phyloP scores from a whole-genome alignment of 2,329 filamentous ascomycete species.

The Pseudogymnoascus sp. region DNA sequence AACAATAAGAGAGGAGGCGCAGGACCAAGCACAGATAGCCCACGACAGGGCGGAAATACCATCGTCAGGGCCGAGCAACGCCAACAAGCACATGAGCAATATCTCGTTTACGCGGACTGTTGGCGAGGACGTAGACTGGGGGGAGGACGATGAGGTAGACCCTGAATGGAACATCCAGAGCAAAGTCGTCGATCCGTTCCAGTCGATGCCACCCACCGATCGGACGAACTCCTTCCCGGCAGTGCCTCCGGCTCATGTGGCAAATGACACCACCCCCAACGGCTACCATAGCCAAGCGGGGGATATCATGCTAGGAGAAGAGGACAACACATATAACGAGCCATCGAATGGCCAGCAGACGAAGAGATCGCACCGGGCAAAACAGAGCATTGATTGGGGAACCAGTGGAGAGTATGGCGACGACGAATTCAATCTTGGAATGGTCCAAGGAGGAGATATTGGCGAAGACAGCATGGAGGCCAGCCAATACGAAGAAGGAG shows the following conservation, averaged over 20 bases:
- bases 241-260: conserved; percentile 40
- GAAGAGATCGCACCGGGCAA: background rate
- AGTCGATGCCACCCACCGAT: conserved; percentile 50
- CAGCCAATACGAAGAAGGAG: conserved; percentile 54
- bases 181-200: conserved; percentile 50
- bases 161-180: conserved; percentile 48
- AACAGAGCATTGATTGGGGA: conserved; percentile 1
- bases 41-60: conserved; percentile 19
- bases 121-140: conserved; percentile 54
- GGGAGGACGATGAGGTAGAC: conserved; percentile 46
- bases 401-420: conserved; percentile 4
- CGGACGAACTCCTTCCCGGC: conserved; percentile 58
- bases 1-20: conserved; percentile 12
- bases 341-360: background rate
- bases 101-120: conserved; percentile 59
- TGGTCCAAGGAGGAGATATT: conserved; percentile 19
- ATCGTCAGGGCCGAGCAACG: conserved; percentile 24
- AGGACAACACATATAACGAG: background rate
- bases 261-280: conserved; percentile 32
- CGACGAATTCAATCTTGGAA: background rate
- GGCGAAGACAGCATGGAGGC: conserved; percentile 40
- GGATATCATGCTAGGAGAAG: conserved; percentile 36
- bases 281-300: conserved; percentile 43
- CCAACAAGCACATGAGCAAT: conserved; percentile 50
- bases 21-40: background rate